Conservation (phyloP, 345 rosid species). For the Camelina laxa region DNA sequence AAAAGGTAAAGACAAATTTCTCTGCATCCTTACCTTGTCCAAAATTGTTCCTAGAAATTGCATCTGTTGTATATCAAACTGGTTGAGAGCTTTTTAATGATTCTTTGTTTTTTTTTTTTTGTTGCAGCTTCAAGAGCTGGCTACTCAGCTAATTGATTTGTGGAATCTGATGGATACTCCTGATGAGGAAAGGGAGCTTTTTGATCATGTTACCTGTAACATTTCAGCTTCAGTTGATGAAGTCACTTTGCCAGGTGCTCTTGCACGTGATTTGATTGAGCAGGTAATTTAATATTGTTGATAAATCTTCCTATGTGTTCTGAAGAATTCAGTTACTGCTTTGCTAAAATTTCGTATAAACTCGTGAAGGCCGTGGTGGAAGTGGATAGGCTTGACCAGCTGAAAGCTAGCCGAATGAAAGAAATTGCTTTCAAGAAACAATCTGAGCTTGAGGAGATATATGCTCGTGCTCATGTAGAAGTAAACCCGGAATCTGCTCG, state of each 20-base stretch:
- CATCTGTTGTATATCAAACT: neutral
- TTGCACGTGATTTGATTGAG: conserved; percentile 88
- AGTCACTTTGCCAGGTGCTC: conserved; percentile 85
- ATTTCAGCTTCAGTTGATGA: conserved; percentile 84
- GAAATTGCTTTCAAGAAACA: conserved; percentile 96
- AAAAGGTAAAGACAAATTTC: conserved; percentile 58
- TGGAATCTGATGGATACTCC: conserved; percentile 99
- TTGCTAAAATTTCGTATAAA: conserved; percentile 14
- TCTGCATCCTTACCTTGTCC: neutral
- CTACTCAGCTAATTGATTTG: conserved; percentile 80
- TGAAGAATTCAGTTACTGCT: conserved; percentile 29
- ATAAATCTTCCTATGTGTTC: neutral
- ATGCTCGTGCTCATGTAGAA: conserved; percentile 75
- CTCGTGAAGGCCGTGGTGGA: conserved; percentile 82
- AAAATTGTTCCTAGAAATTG: neutral
- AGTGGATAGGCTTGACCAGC: conserved; percentile 94
- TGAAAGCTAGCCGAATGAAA: conserved; percentile 94
- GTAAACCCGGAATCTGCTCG: conserved; percentile 82
- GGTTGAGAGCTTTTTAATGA: neutral
- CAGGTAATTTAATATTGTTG: conserved; percentile 58
- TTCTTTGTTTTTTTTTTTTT: conserved; percentile 9
- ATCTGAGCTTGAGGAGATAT: conserved; percentile 94
- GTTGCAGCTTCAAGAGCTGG: conserved; percentile 92
- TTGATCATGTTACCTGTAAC: conserved; percentile 89
- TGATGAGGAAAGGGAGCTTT: conserved; percentile 78